Evolutionary conservation across 176 grass and related monocot species (phyloP).

Genomic region (Dactylis glomerata): DNA sequence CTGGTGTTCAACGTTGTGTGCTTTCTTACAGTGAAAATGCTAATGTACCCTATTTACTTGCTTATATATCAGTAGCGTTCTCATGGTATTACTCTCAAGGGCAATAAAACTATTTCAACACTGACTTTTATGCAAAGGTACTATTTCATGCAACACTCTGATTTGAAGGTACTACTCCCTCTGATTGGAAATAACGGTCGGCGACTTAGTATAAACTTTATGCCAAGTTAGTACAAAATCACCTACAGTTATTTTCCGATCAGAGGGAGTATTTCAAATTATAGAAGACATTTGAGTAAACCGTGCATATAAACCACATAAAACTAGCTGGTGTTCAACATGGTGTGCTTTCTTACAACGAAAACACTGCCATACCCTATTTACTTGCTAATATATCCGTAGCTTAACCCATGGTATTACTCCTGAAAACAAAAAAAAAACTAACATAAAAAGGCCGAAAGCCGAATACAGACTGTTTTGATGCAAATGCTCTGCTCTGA

Average conservation of each 20-base stretch:
- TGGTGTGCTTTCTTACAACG: neutral
- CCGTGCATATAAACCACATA: neutral
- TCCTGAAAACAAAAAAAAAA: neutral
- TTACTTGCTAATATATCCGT: neutral
- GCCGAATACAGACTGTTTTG: neutral
- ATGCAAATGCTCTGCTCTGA: neutral
- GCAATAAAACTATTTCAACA: neutral
- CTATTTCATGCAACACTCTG: neutral
- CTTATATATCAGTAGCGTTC: neutral
- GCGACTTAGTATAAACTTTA: too few relatives aligned
- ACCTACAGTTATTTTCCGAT: too few relatives aligned
- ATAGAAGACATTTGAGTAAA: neutral
- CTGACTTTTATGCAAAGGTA: neutral
- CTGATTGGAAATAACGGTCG: too few relatives aligned
- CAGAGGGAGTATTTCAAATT: too few relatives aligned
- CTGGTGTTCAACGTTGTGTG: neutral
- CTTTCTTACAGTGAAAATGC: neutral
- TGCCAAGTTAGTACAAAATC: too few relatives aligned
- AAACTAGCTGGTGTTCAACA: neutral
- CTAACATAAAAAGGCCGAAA: constrained; percentile 2
- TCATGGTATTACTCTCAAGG: neutral
- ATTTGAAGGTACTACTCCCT: too few relatives aligned
- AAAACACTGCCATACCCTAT: neutral
- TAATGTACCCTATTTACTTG: neutral
- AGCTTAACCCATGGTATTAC: neutral